phyloP scores from a whole-genome alignment of 1,284 basidiomycete species.

The Rhodotorula sp. region DNA sequence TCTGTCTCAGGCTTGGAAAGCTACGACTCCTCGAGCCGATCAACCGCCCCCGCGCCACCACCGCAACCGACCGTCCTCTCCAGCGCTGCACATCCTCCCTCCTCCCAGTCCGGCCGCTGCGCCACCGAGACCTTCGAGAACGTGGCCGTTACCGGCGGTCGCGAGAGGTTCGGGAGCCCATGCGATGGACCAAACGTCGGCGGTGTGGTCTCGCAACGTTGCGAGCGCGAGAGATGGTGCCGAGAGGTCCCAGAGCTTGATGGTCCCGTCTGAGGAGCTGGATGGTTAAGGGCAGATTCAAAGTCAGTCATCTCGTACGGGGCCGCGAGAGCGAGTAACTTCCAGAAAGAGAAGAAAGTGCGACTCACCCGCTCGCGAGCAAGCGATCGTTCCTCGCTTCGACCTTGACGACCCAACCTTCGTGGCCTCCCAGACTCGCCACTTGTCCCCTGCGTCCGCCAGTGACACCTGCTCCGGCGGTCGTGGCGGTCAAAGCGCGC shows the following conservation, averaged over 20 bases:
- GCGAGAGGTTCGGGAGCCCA: constrained; percentile 37
- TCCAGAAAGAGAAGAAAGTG: not conserved
- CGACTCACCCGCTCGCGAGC: constrained; percentile 37
- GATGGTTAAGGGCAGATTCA: not conserved
- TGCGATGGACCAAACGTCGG: constrained; percentile 42
- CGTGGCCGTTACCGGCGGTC: not conserved
- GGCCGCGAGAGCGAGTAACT: not conserved
- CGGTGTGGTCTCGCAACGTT: constrained; percentile 41
- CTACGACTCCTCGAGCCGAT: too few species aligned
- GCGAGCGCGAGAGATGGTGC: constrained; percentile 37
- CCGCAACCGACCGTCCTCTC: constrained; percentile 41
- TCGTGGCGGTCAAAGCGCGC: constrained; percentile 31
- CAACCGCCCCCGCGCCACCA: constrained; percentile 43
- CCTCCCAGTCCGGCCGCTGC: constrained; percentile 39
- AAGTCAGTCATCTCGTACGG: not conserved
- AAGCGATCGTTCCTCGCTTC: constrained; percentile 38
- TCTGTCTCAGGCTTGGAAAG: too few species aligned
- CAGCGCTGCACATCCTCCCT: constrained; percentile 36
- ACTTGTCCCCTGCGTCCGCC: constrained; percentile 40
- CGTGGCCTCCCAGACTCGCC: constrained; percentile 41
- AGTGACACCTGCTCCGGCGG: constrained; percentile 1
- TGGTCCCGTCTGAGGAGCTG: constrained; percentile 40
- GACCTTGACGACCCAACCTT: constrained; percentile 41
- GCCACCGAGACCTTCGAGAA: constrained; percentile 37
- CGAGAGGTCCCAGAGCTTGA: constrained; percentile 43